Base-by-base conservation (phyloP, 257 asterid genomes). In the Sherardia arvensis region DNA sequence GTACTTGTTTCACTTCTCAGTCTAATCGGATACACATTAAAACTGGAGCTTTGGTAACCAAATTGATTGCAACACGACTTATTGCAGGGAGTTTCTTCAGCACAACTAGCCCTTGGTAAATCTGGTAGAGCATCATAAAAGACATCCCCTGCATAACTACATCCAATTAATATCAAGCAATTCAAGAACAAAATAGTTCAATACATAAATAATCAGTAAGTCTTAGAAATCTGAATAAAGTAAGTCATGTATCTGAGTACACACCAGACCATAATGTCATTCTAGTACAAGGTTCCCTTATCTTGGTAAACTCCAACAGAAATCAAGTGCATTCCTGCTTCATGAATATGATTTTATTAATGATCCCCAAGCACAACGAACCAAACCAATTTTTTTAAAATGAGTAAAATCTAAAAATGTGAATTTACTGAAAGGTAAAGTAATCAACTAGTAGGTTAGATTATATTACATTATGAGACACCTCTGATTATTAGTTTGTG, bases 91-190 rank as follows among this genome's bases (percentile, higher is more conserved):
- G 43, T 59, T 57, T 70, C 66, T 26, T 77, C 86, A 20, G 33
- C 60, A 59, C 61, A 68, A 15, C 67, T 64, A 26, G 71, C 67
- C 65, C 61, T 63, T 29, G 77, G 73, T 70, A 87, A 80, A 59
- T 66, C 68, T 71, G 81, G 96, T 53, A 74, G 77, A 40, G 97
- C 94, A 68, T 85, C 99, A 65, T 81, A 78, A 76, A 85, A 93
- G 67, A 74, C 81, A 59, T 90, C 96, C 64, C 86, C 99, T 93
- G 86, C 75, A 64, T 68, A 76, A 67, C 62, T 30, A 67, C 49
- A 72, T 38, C 29, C 38, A 68, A 30, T 59, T 25, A 51, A 40
- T 43, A n/a, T 49, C 61, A 11, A 26, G n/a, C 6, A 27, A 32
- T 12, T 17, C 11, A 43, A 8, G 8, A 56, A 68, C 12, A 43